These are phyloP conservation scores for Glycine latifolia DNA, from an alignment of 306 rosid genomes.

Conservation along the genomic window DNA sequence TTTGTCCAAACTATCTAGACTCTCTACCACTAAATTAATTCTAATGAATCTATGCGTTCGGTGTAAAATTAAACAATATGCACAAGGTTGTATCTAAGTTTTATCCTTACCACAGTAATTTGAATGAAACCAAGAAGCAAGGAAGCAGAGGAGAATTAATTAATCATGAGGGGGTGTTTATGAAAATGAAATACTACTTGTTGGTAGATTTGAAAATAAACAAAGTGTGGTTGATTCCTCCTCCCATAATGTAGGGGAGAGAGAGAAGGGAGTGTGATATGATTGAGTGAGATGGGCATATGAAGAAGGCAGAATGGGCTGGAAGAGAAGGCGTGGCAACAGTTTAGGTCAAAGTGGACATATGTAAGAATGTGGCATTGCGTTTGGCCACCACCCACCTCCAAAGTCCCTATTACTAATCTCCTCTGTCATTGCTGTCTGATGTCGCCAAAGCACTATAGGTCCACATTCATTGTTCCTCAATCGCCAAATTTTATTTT, in stretches of 20 bases:
- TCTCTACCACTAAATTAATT: too few species aligned
- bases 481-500: background rate
- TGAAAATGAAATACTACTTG: background rate
- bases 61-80: too few species aligned
- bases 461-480: slow-evolving; percentile 51
- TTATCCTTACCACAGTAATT: too few species aligned
- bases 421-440: slow-evolving; percentile 43
- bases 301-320: slow-evolving; percentile 44
- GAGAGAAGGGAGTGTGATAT: background rate
- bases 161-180: too few species aligned
- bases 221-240: background rate
- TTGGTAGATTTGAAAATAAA: too few species aligned
- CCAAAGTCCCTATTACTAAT: slow-evolving; percentile 36
- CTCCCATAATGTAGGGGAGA: background rate
- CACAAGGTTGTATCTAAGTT: too few species aligned
- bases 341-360: too few species aligned
- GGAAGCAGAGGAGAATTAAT: too few species aligned
- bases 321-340: background rate
- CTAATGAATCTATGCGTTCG: too few species aligned
- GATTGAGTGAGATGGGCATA: slow-evolving; percentile 15
- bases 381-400: background rate
- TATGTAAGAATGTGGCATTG: background rate
- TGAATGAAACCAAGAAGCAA: too few species aligned
- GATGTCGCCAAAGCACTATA: slow-evolving; percentile 41
- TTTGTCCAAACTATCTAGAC: too few species aligned